Evolutionary conservation across 805 yeast genomes (phyloP).

Genomic region (Candida arabinofermentans): DNA sequence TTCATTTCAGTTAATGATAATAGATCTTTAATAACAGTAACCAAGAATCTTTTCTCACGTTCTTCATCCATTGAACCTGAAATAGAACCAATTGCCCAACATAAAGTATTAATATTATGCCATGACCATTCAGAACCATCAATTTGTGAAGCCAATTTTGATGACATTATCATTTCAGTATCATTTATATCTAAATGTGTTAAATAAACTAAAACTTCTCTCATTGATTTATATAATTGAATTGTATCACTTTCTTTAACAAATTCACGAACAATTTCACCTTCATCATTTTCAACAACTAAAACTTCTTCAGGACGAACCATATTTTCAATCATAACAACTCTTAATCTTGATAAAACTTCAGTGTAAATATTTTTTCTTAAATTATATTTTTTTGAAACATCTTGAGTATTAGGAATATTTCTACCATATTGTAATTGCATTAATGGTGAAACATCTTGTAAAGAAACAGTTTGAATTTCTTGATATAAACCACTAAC

Average conservation of each 20-base stretch:
- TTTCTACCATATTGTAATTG: conserved; percentile 54
- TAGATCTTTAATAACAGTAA: conserved; percentile 87
- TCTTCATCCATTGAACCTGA: conserved; percentile 99
- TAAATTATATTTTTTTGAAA: conserved; percentile 72
- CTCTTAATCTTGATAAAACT: conserved; percentile 75
- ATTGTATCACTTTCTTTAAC: conserved; percentile 97
- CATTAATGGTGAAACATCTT: conserved; percentile 70
- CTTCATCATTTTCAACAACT: conserved; percentile 96
- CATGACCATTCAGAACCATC: conserved; percentile 99
- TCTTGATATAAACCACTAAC: conserved; percentile 83
- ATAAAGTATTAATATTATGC: conserved; percentile 93
- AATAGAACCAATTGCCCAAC: conserved; percentile 99
- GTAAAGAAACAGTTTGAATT: conserved; percentile 72
- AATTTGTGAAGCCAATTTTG: conserved; percentile 84
- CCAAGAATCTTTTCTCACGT: conserved; percentile 91
- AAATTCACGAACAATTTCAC: conserved; percentile 96
- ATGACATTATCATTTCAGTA: conserved; percentile 91
- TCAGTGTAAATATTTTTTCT: conserved; percentile 82
- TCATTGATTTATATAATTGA: conserved; percentile 89
- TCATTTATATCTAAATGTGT: conserved; percentile 94
- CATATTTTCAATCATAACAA: conserved; percentile 96
- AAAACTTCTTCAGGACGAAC: conserved; percentile 98
- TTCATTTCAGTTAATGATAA: conserved; percentile 91
- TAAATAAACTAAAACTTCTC: conserved; percentile 91
- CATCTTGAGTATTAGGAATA: conserved; percentile 84